Conservation (phyloP, 805 yeast genomes). For the Suhomyces prunicola region DNA sequence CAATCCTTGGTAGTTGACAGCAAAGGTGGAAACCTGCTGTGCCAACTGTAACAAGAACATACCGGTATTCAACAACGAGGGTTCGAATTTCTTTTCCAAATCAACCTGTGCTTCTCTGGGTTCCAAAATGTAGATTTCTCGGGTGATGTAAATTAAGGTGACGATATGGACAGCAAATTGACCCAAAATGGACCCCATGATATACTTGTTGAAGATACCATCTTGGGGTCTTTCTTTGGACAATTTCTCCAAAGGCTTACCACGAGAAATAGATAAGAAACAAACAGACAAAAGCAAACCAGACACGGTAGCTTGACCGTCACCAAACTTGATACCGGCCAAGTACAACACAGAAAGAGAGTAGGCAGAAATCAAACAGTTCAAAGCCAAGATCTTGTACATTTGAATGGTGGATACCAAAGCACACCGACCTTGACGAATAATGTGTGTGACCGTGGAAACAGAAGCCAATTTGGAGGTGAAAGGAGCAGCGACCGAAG, state of each 20-base stretch:
- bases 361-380: conserved; percentile 95
- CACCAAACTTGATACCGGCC: conserved; percentile 98
- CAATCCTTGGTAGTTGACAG: conserved; percentile 94
- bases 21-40: conserved; percentile 96
- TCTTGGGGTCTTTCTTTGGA: conserved; percentile 96
- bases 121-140: conserved; percentile 80
- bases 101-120: conserved; percentile 92
- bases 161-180: conserved; percentile 92
- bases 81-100: conserved; percentile 81
- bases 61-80: conserved; percentile 92
- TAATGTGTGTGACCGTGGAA: conserved; percentile 84
- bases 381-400: conserved; percentile 96
- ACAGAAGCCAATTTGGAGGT: conserved; percentile 93
- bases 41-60: conserved; percentile 91
- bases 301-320: conserved; percentile 96
- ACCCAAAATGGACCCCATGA: conserved; percentile 96
- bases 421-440: conserved; percentile 98
- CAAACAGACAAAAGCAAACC: conserved; percentile 90
- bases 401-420: conserved; percentile 95
- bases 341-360: conserved; percentile 89
- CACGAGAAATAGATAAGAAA: conserved; percentile 92
- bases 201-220: conserved; percentile 91
- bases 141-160: conserved; percentile 77
- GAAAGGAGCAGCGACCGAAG: conserved; percentile 98
- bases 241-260: conserved; percentile 82